Conservation (phyloP, 306 rosid species). For the Vigna mungo region DNA sequence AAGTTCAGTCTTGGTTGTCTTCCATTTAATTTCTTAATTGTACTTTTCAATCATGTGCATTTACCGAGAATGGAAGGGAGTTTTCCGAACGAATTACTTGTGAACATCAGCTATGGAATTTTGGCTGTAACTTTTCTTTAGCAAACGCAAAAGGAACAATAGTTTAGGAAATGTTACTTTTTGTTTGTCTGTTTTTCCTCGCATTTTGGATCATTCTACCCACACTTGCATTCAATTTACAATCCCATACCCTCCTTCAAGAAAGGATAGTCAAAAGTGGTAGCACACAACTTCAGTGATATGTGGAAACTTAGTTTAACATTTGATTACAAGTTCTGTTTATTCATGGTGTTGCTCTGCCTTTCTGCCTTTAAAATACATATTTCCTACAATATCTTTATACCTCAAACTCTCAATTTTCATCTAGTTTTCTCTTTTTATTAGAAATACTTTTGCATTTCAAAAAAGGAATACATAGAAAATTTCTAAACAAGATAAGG, state of each 20-base stretch:
- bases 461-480: no score
- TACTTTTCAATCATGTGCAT: background rate
- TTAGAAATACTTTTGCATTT: background rate
- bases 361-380: background rate
- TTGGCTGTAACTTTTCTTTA: slow-evolving; percentile 30
- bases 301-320: background rate
- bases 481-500: no score
- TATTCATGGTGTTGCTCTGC: background rate
- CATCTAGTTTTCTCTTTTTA: background rate
- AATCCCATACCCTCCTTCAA: background rate
- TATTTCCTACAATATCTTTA: background rate
- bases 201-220: slow-evolving; percentile 7
- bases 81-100: slow-evolving; percentile 19
- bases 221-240: background rate
- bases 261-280: background rate
- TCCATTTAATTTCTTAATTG: slow-evolving; percentile 36
- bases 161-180: slow-evolving; percentile 29
- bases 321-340: background rate
- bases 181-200: background rate
- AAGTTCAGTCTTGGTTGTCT: slow-evolving; percentile 27
- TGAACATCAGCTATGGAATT: slow-evolving; percentile 36
- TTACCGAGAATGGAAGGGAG: slow-evolving; percentile 40
- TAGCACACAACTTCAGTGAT: background rate
- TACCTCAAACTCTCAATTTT: background rate
- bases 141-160: slow-evolving; percentile 34